These are phyloP conservation scores for Alternaria ventricosa DNA, from an alignment of 2,329 filamentous ascomycete species.

Conservation along the genomic window DNA sequence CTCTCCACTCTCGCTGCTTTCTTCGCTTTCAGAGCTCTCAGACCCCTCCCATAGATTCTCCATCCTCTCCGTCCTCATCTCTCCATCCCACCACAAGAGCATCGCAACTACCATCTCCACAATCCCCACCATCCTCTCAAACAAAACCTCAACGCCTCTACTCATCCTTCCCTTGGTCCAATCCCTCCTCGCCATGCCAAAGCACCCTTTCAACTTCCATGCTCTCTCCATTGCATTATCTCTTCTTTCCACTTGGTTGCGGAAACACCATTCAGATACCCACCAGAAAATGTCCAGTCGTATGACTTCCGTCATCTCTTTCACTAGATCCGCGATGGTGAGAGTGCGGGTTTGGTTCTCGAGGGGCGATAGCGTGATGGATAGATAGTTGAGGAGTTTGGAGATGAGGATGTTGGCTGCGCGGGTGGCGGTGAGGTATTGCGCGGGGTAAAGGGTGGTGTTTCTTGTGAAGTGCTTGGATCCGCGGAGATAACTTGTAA, in stretches of 20 bases:
- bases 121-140: background rate
- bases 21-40: background rate
- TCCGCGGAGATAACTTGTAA: background rate
- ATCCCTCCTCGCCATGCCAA: background rate
- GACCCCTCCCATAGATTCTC: background rate
- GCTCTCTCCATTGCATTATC: background rate
- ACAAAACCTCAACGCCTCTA: background rate
- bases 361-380: background rate
- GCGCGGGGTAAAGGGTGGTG: background rate
- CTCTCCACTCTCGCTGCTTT: background rate
- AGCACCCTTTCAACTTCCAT: background rate
- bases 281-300: background rate
- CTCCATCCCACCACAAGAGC: background rate
- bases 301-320: background rate
- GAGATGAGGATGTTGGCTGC: background rate
- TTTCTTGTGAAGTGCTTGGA: background rate
- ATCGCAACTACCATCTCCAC: background rate
- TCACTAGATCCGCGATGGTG: background rate
- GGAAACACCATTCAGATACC: background rate
- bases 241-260: background rate
- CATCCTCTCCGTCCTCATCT: background rate
- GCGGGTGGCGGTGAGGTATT: background rate
- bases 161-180: background rate
- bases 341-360: background rate
- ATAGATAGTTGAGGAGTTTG: background rate